A percentile compares a stretch with the other conserved stretches of the same genome.
Conservation (phyloP, 768 basidiomycete genomes). For the Brasilioporus rufonigricans region DNA sequence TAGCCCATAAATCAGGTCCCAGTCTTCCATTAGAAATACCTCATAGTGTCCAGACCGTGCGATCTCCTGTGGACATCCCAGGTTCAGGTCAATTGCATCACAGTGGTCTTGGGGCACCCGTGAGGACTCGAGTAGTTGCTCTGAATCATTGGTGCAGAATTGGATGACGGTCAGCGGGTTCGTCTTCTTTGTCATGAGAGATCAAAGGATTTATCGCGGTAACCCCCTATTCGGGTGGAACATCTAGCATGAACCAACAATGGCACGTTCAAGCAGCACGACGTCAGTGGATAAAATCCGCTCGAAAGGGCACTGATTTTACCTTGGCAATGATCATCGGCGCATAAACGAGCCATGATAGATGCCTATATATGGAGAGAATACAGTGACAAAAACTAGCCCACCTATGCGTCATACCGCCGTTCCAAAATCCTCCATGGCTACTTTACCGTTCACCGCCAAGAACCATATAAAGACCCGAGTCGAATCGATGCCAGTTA, state of each 20-base stretch:
- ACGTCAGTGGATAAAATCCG: neutral
- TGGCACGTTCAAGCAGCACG: neutral
- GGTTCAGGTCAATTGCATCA: conserved; percentile 93
- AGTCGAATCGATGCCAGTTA: neutral
- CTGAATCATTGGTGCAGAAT: conserved; percentile 91
- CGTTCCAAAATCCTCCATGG: conserved; percentile 87
- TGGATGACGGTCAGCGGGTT: conserved; percentile 79
- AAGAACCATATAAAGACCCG: neutral
- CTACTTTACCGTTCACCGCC: conserved; percentile 44
- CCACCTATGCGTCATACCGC: conserved; percentile 76
- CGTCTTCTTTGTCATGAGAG: conserved; percentile 80
- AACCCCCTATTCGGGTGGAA: conserved; percentile 45
- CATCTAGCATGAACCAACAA: conserved; percentile 43
- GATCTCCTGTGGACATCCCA: conserved; percentile 95
- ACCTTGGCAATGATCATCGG: conserved; percentile 99
- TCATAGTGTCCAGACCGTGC: conserved; percentile 87
- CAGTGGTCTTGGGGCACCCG: conserved; percentile 72
- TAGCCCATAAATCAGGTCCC: conserved; percentile 81
- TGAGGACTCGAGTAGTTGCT: conserved; percentile 75
- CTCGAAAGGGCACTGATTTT: conserved; percentile 1
- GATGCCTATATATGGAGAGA: neutral
- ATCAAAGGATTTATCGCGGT: conserved; percentile 68
- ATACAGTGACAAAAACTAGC: neutral
- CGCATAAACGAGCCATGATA: conserved; percentile 75
- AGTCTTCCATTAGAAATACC: conserved; percentile 90